These are phyloP conservation scores for Diutina neorugosa DNA, from an alignment of 1,139 yeast genomes.

Conservation along the genomic window DNA sequence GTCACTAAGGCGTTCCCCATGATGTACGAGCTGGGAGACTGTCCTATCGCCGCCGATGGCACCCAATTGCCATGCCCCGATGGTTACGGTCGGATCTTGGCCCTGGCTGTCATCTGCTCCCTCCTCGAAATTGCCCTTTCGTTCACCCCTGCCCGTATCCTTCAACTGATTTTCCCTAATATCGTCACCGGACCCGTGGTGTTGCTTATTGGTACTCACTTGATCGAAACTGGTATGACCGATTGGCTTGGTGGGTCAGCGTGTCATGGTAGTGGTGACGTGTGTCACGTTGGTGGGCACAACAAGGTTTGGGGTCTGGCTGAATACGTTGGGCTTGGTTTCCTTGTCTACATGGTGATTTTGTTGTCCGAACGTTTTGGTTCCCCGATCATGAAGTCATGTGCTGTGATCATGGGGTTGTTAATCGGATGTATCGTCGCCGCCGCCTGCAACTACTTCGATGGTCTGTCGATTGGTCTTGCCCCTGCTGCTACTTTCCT, in stretches of 20 bases:
- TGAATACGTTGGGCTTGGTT: conserved; percentile 74
- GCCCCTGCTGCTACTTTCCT: conserved; percentile 82
- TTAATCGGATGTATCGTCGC: conserved; percentile 85
- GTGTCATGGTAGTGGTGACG: conserved; percentile 30
- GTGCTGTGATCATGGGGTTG: conserved; percentile 79
- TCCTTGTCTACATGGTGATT: conserved; percentile 63
- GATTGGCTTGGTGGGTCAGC: conserved; percentile 89
- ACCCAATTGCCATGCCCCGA: conserved; percentile 67
- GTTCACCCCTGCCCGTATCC: conserved; percentile 58
- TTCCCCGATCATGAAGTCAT: conserved; percentile 84
- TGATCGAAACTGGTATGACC: conserved; percentile 58
- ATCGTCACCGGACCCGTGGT: conserved; percentile 91
- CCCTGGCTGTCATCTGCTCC: conserved; percentile 68
- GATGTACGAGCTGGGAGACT: conserved; percentile 65
- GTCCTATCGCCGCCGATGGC: conserved; percentile 44
- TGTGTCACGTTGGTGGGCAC: conserved; percentile 21
- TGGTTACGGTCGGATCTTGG: conserved; percentile 77
- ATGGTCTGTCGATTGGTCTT: conserved; percentile 33
- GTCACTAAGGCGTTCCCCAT: conserved; percentile 65
- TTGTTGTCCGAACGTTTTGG: conserved; percentile 76
- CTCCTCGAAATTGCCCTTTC: conserved; percentile 60
- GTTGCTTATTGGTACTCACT: conserved; percentile 60
- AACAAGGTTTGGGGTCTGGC: conserved; percentile 70
- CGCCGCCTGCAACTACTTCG: conserved; percentile 80
- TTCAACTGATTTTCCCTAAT: conserved; percentile 74